Base-by-base conservation (phyloP, 2,329 filamentous ascomycete genomes). In the Trichoderma arundinaceum region DNA sequence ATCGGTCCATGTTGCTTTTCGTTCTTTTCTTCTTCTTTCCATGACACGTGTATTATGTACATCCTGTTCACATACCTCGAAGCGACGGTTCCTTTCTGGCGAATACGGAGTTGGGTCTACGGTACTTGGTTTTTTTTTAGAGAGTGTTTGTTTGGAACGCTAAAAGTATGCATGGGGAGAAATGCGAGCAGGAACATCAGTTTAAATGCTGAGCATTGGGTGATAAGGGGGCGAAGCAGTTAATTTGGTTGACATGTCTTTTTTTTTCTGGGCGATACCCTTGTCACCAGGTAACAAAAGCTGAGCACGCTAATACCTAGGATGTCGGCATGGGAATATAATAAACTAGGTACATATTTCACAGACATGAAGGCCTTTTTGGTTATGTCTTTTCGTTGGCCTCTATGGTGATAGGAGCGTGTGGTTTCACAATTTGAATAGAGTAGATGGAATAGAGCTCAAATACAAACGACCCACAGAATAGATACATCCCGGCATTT, bases 11-110 rank as follows among this genome's bases (percentile, higher is more conserved):
- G 7, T 4, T 19, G 8, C 9, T 17, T 19, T 5, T 7, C 22
- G 17, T 5, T 19, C n/a, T 13, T 10, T 5, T 9, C 49, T 44
- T 22, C 43, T 39, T 9, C 38, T 28, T 63, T 63, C 39, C 22
- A 63, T 39, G 28, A 54, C 28, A 46, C 39, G 7, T 63, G 60
- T 54, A 63, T 63, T 32, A 63, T 63, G 49, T 63, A 63, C 60
- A 63, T 46, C 17, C 49, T 9, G 39, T 63, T 28, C 39, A 44
- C 39, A 53, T 46, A 54, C 46, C 44, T 63, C 28, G 38, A 44
- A 63, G 39, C 60, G 32, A 46, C 10, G 38, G 19, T 44, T 54
- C 32, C 8, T 51, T 41, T 33, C 13, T 44, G 60, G 60, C 60
- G 60, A 54, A 63, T 39, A 54, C 4, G 60, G 60, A 63, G 60